Conservation (phyloP, 208 protist genomes). For the Leishmania tropica region DNA sequence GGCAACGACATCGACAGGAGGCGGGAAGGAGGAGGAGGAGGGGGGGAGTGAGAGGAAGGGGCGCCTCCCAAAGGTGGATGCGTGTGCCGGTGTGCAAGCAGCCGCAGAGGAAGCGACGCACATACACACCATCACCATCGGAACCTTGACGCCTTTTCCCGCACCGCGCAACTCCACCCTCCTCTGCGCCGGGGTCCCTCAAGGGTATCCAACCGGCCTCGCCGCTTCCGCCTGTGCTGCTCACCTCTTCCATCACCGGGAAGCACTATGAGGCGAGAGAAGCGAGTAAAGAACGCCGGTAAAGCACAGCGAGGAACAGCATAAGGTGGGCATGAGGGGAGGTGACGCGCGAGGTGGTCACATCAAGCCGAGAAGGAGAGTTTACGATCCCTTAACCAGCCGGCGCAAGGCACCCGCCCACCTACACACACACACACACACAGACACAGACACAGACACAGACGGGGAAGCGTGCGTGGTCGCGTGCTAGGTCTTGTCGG, state of each 20-base stretch:
- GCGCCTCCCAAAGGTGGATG: not conserved
- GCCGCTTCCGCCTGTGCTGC: not conserved
- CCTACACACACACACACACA: not conserved
- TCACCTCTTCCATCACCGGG: not conserved
- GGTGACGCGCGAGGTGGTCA: not conserved
- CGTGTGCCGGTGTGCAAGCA: not conserved
- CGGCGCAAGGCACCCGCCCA: not conserved
- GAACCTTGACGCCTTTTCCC: not conserved
- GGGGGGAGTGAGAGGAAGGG: not conserved
- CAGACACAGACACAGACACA: not conserved
- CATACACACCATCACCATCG: not conserved
- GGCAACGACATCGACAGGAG: not conserved
- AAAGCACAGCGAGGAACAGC: constrained; percentile 4
- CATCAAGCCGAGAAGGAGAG: constrained; percentile 6
- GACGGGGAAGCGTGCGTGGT: too few species aligned
- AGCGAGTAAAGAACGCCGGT: constrained; percentile 9
- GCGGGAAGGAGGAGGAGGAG: not conserved
- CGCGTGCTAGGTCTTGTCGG: too few species aligned
- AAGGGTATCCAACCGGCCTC: not conserved
- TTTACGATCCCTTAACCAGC: not conserved
- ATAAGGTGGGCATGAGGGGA: constrained; percentile 1
- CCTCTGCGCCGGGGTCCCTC: not conserved
- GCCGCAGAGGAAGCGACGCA: not conserved
- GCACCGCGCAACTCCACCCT: not conserved
- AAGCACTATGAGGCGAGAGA: constrained; percentile 11